Conservation (phyloP, 352 stramenopile species). For the Phytophthora palmivora region DNA sequence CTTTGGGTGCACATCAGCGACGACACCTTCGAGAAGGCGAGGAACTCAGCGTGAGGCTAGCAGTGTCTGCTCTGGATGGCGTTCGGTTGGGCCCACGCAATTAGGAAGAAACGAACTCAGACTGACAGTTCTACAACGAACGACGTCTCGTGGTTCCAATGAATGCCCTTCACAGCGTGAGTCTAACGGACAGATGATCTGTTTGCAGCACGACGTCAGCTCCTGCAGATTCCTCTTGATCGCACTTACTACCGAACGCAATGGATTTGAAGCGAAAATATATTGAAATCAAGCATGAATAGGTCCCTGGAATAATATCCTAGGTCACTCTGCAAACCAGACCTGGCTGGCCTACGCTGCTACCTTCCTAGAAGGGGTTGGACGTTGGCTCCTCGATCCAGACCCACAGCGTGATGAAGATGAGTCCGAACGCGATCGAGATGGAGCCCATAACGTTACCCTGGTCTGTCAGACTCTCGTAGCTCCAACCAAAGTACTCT, state of each 20-base stretch:
- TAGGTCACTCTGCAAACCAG: conserved; percentile 15
- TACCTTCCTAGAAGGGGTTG: conserved; percentile 72
- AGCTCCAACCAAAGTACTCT: conserved; percentile 91
- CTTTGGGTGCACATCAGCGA: conserved; percentile 20
- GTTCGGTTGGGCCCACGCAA: background rate
- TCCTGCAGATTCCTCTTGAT: conserved; percentile 5
- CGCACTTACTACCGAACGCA: conserved; percentile 2
- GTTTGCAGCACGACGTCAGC: background rate
- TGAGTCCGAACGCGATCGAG: conserved; percentile 74
- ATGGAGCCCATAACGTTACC: conserved; percentile 83
- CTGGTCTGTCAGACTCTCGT: conserved; percentile 85
- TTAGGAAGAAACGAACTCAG: background rate
- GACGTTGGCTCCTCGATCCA: conserved; percentile 84
- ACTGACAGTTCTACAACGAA: background rate
- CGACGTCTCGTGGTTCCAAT: background rate
- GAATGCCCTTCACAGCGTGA: background rate
- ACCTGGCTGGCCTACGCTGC: conserved; percentile 20
- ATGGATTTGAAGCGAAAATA: conserved; percentile 39
- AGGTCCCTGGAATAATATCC: conserved; percentile 23
- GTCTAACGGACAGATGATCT: conserved; percentile 3
- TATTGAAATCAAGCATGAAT: conserved; percentile 51
- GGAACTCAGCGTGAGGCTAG: background rate
- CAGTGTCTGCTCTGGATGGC: background rate
- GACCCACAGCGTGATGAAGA: conserved; percentile 86
- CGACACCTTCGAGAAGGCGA: background rate